phyloP scores from a whole-genome alignment of 805 yeast species.

The Metschnikowia peoriensis region DNA sequence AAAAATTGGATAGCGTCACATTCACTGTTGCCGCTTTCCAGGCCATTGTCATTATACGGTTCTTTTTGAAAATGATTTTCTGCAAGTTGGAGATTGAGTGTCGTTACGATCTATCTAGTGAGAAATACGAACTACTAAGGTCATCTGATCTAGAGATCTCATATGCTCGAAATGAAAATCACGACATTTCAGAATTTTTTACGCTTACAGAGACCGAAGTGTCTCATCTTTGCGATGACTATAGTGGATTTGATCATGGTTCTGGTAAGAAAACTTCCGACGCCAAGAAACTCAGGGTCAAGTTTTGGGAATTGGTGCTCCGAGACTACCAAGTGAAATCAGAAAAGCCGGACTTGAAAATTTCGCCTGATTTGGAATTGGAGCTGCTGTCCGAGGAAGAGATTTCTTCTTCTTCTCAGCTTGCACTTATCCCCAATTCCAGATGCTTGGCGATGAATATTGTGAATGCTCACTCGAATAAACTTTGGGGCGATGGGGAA shows the following conservation, averaged over 20 bases:
- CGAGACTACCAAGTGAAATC: slow-evolving; percentile 17
- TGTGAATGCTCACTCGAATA: slow-evolving; percentile 2
- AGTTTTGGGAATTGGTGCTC: slow-evolving; percentile 32
- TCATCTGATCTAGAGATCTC: neutral
- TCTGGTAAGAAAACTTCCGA: slow-evolving; percentile 19
- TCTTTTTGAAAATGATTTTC: slow-evolving; percentile 12
- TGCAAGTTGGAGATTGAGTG: neutral
- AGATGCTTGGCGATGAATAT: slow-evolving; percentile 16
- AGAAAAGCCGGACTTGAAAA: neutral
- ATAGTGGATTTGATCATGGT: slow-evolving; percentile 23
- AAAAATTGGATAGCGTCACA: slow-evolving; percentile 6
- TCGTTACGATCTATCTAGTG: neutral
- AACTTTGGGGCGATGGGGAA: neutral
- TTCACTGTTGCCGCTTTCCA: slow-evolving; percentile 16
- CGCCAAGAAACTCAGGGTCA: slow-evolving; percentile 27
- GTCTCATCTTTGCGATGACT: slow-evolving; percentile 10
- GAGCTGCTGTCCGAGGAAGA: neutral
- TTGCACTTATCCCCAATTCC: slow-evolving; percentile 13
- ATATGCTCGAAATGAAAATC: neutral
- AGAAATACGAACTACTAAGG: neutral
- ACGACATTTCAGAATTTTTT: slow-evolving; percentile 9
- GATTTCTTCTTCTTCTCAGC: neutral
- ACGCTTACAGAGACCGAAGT: slow-evolving; percentile 25
- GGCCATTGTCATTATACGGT: slow-evolving; percentile 15
- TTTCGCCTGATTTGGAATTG: neutral